Base-by-base conservation (phyloP, 2,329 filamentous ascomycete species). In the Xylariaceae sp. region DNA sequence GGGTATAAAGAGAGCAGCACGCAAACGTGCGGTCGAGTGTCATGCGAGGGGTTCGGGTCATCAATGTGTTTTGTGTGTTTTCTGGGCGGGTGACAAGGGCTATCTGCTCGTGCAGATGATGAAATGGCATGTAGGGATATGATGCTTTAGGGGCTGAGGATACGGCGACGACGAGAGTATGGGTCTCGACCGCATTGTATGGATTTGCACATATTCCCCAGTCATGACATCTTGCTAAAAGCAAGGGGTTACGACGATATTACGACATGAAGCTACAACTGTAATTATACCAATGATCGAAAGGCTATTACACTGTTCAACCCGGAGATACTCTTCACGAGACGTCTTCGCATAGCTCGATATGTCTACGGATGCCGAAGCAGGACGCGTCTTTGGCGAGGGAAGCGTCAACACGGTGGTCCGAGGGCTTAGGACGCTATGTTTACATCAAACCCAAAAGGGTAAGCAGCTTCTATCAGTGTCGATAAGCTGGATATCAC, bases 201-300 rank as follows among this genome's bases (percentile, higher is more conserved):
- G 34, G 34, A 38, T 16, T 28, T 57, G 58, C 57, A 62, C 55
- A 58, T 60, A 58, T 61, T 50, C 47, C 50, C 53, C 22, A 53
- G 53, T 54, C 47, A 53, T 22, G 51, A 55, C 51, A 58, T 38
- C 7, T 28, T 13, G 34, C 54, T 28, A 7, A n/a, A 14, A 6
- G 10, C 40, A 3, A 28, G 41, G 12, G 41, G 14, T 47, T 56
- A 45, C 64, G 63, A 66, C 60, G 62, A 66, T 59, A 55, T 63
- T 55, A 66, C 58, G 22, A 28, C 22, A 28, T 7, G 63, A 38
- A 65, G 60, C 45, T 60, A 59, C 58, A 62, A 54, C 58, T 67
- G 64, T 68, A 68, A 66, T 65, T 66, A 67, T 68, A 68, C 64
- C 65, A 64, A 55, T 42, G 36, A 34, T 40, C 33, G 19, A 47